Evolutionary conservation across 441 rosid genomes (phyloP).

Genomic region (Jatropha podagrica): DNA sequence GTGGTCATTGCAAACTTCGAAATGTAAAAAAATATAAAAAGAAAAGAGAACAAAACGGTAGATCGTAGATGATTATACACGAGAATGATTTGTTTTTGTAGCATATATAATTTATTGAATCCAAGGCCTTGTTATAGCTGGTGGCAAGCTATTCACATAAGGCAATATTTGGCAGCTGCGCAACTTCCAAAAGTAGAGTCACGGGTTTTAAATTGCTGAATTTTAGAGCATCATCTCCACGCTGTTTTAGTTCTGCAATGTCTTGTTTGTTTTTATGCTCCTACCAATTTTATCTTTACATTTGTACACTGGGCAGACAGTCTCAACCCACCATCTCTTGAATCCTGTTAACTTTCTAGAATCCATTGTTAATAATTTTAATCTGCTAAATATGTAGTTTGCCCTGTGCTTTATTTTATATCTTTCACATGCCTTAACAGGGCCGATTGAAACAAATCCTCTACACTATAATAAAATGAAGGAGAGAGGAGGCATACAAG

Average conservation of each 20-base stretch:
- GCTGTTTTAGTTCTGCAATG: neutral
- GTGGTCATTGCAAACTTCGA: neutral
- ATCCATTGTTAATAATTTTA: neutral
- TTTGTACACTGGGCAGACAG: neutral
- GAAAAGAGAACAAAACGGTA: too few species aligned
- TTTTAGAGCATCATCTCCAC: neutral
- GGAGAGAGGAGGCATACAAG: too few species aligned
- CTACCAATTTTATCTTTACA: neutral
- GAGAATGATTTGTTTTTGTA: slow-evolving; percentile 6
- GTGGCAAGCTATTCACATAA: neutral
- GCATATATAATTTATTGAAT: neutral
- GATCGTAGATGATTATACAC: neutral
- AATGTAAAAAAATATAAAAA: too few species aligned
- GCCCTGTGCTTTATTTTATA: too few species aligned
- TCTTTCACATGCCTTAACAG: too few species aligned
- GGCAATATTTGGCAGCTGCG: neutral
- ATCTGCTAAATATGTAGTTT: too few species aligned
- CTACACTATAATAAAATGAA: too few species aligned
- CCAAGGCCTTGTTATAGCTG: neutral
- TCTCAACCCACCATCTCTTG: neutral
- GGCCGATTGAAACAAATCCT: too few species aligned
- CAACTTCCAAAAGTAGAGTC: slow-evolving; percentile 8
- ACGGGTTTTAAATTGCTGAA: slow-evolving; percentile 4
- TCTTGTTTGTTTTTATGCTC: neutral
- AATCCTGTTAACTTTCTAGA: neutral